Percentiles rank a stretch among this genome's conserved stretches.
These are phyloP conservation scores for Saturnispora saitoi DNA, from an alignment of 805 yeast species.

Conservation along the genomic window DNA sequence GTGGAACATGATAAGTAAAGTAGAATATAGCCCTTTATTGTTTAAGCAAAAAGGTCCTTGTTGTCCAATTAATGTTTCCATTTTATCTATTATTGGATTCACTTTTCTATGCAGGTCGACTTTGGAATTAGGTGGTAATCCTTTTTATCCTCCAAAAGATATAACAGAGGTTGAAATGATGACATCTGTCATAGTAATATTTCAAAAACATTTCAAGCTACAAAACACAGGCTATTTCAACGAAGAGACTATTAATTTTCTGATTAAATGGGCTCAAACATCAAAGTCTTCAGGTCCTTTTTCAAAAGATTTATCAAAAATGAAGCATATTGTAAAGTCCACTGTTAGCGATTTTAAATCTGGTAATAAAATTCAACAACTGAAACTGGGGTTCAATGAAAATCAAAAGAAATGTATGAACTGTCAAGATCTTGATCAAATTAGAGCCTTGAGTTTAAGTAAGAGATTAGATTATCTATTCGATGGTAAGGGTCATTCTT, in stretches of 20 bases:
- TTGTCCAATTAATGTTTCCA: slow-evolving; percentile 35
- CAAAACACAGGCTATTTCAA: slow-evolving; percentile 17
- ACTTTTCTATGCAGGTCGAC: slow-evolving; percentile 58
- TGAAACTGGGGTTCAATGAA: slow-evolving; percentile 15
- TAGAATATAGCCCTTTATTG: slow-evolving; percentile 24
- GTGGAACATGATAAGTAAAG: slow-evolving; percentile 53
- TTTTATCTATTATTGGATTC: slow-evolving; percentile 74
- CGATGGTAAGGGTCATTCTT: slow-evolving; percentile 40
- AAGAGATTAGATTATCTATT: slow-evolving; percentile 35
- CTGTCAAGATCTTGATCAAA: slow-evolving; percentile 24
- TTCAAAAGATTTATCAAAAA: slow-evolving; percentile 29
- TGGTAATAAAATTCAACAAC: slow-evolving; percentile 26
- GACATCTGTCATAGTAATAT: slow-evolving; percentile 57
- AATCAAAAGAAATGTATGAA: slow-evolving; percentile 16
- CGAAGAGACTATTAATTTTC: slow-evolving; percentile 18
- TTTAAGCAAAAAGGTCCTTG: slow-evolving; percentile 19
- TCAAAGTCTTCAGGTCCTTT: slow-evolving; percentile 29
- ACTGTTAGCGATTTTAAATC: slow-evolving; percentile 32
- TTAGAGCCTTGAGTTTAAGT: slow-evolving; percentile 21
- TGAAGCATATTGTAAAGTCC: slow-evolving; percentile 29
- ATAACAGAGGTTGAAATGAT: slow-evolving; percentile 72
- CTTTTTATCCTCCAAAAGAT: slow-evolving; percentile 60
- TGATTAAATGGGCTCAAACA: slow-evolving; percentile 19
- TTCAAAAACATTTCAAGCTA: slow-evolving; percentile 45
- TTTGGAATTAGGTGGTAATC: slow-evolving; percentile 45